phyloP scores from a whole-genome alignment of 2,329 filamentous ascomycete species.

The Bipolaris oryzae region DNA sequence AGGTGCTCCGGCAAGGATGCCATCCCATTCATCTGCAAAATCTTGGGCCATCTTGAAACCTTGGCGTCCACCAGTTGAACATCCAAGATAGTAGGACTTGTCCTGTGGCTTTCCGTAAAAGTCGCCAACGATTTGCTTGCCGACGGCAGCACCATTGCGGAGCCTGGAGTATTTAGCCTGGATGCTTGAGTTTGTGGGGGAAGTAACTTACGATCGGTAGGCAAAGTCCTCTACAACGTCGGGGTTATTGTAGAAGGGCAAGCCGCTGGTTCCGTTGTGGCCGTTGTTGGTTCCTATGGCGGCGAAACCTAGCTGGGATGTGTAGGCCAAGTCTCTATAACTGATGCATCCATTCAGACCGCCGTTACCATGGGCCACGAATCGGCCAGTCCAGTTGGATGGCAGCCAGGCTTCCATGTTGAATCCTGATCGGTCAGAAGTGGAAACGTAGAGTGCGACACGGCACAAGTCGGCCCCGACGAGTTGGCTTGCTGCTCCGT shows the following conservation, averaged over 20 bases:
- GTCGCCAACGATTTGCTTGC: constrained; percentile 48
- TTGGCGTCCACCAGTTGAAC: constrained; percentile 48
- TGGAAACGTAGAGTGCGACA: constrained; percentile 49
- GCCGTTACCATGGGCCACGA: constrained; percentile 46
- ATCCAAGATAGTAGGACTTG: constrained; percentile 51
- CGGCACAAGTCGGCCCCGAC: constrained; percentile 50
- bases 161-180: constrained; percentile 30
- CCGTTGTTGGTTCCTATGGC: constrained; percentile 52
- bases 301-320: constrained; percentile 48
- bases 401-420: constrained; percentile 56
- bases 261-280: constrained; percentile 53
- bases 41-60: constrained; percentile 44
- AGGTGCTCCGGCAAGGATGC: constrained; percentile 45
- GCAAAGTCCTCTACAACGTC: constrained; percentile 58
- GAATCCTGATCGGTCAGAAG: constrained; percentile 49
- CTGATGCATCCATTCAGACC: constrained; percentile 50
- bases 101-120: constrained; percentile 51
- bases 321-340: constrained; percentile 50
- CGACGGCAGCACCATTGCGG: constrained; percentile 41
- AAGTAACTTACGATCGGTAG: constrained; percentile 47
- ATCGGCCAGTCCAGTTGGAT: constrained; percentile 49
- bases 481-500: constrained; percentile 26
- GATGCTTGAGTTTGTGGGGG: fast-evolving
- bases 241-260: constrained; percentile 54
- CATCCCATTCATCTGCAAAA: constrained; percentile 47